phyloP scores from a whole-genome alignment of 805 yeast genomes.

The Aciculoconidium aculeatum region DNA sequence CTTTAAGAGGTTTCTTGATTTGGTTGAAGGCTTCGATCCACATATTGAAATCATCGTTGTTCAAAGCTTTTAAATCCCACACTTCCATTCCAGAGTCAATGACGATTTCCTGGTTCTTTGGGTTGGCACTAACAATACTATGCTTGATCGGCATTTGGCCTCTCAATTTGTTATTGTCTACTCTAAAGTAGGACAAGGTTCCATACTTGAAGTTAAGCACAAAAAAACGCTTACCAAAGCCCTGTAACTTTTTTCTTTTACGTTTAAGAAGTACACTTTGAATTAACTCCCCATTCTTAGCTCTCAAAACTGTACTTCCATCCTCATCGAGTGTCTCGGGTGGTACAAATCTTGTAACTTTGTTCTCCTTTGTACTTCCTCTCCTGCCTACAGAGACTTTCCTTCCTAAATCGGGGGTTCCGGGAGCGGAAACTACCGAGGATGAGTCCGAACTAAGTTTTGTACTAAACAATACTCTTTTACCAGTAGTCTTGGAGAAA shows the following conservation, averaged over 20 bases:
- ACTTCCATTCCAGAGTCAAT: slow-evolving; percentile 94
- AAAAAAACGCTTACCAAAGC: slow-evolving; percentile 81
- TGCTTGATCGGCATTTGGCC: slow-evolving; percentile 88
- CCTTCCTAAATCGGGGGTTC: slow-evolving; percentile 2
- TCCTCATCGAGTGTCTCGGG: slow-evolving; percentile 1
- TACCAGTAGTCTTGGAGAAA: slow-evolving; percentile 77
- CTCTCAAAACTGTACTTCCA: slow-evolving; percentile 20
- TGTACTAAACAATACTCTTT: slow-evolving; percentile 65
- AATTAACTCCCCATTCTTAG: slow-evolving; percentile 62
- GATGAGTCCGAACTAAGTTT: slow-evolving; percentile 11
- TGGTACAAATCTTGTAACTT: not conserved
- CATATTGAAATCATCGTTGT: slow-evolving; percentile 57
- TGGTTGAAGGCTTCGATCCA: slow-evolving; percentile 81
- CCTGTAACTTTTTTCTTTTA: slow-evolving; percentile 75
- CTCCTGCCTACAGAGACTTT: slow-evolving; percentile 3
- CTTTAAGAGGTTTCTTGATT: slow-evolving; percentile 29
- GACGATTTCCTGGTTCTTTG: slow-evolving; percentile 59
- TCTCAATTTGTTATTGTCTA: slow-evolving; percentile 64
- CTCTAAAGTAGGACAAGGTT: slow-evolving; percentile 76
- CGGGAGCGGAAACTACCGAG: not conserved
- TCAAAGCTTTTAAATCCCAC: slow-evolving; percentile 77
- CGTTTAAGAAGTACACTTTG: slow-evolving; percentile 80
- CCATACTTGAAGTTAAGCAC: slow-evolving; percentile 78
- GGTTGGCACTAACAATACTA: slow-evolving; percentile 77
- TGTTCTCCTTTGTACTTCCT: slow-evolving; percentile 10